These are phyloP conservation scores for Umbelopsis sp. DNA, from an alignment of 192 early-diverging fungal species.

Conservation along the genomic window DNA sequence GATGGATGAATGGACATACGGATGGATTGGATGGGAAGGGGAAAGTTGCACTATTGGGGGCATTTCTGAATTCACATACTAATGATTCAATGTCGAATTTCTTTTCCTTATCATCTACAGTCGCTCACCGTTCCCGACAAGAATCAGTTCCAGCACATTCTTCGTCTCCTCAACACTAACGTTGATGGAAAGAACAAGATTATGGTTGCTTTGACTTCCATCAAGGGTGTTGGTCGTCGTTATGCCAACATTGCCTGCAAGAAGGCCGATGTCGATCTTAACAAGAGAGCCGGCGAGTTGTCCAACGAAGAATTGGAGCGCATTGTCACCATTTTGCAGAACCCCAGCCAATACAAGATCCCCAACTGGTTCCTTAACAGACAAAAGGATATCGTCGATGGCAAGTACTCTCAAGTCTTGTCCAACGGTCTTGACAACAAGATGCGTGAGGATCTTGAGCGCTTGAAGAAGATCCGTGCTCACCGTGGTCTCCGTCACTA, in stretches of 20 bases:
- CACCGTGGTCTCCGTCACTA: conserved; percentile 99
- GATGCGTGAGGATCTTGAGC: conserved; percentile 98
- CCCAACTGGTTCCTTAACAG: conserved; percentile 99
- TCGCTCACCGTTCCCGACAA: conserved; percentile 90
- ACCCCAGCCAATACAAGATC: conserved; percentile 99
- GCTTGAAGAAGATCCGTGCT: conserved; percentile 98
- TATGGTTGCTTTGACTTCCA: conserved; percentile 94
- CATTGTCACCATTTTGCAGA: conserved; percentile 97
- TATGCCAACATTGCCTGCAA: conserved; percentile 98
- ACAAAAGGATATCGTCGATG: conserved; percentile 97
- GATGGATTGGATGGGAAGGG: conserved; percentile 10
- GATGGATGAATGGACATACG: conserved; percentile 7
- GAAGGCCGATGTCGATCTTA: conserved; percentile 97
- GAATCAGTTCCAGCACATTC: conserved; percentile 96
- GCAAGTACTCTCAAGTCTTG: conserved; percentile 94
- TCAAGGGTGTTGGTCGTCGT: conserved; percentile 98
- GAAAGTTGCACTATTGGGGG: not conserved
- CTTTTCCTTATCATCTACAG: conserved; percentile 32
- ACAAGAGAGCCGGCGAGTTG: conserved; percentile 68
- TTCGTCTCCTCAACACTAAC: conserved; percentile 99
- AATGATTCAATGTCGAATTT: not conserved
- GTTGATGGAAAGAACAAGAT: conserved; percentile 94
- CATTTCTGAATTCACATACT: conserved; percentile 6
- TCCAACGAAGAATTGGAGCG: conserved; percentile 92
- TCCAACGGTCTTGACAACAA: conserved; percentile 95